Conservation (phyloP, 164 flowering plant species). For the Warburgia ugandensis region DNA sequence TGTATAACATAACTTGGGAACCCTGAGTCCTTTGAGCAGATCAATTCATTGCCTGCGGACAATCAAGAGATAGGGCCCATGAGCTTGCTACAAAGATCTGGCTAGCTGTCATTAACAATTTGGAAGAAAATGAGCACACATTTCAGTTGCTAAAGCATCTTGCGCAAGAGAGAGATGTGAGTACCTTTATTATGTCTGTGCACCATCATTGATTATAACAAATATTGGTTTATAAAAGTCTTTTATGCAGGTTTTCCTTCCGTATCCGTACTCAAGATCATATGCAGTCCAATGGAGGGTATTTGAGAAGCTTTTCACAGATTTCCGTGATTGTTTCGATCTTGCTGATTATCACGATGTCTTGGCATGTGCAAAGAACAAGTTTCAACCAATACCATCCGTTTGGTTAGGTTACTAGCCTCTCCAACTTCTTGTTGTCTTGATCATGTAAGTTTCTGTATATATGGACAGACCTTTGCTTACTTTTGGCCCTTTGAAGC, state of each 20-base stretch:
- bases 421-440: not conserved
- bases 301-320: conserved; percentile 75
- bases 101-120: conserved; percentile 72
- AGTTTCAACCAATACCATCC: conserved; percentile 69
- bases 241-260: conserved; percentile 54
- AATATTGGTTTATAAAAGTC: too few relatives aligned
- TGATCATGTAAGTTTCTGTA: not conserved
- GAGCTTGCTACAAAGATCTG: conserved; percentile 74
- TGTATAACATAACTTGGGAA: not conserved
- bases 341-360: conserved; percentile 48
- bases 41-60: conserved; percentile 79
- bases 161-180: conserved; percentile 70
- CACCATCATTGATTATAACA: not conserved
- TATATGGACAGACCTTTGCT: conserved; percentile 1
- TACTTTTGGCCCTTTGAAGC: too few relatives aligned
- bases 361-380: conserved; percentile 54
- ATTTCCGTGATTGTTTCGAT: conserved; percentile 70
- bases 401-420: conserved; percentile 70
- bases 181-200: conserved; percentile 15
- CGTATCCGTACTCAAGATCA: conserved; percentile 67
- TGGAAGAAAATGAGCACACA: conserved; percentile 69
- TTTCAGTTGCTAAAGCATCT: conserved; percentile 58
- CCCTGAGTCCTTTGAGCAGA: conserved; percentile 33
- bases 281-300: conserved; percentile 62
- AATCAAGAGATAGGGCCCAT: conserved; percentile 56